Base-by-base conservation (phyloP, 306 rosid genomes). In the Cicer judaicum region DNA sequence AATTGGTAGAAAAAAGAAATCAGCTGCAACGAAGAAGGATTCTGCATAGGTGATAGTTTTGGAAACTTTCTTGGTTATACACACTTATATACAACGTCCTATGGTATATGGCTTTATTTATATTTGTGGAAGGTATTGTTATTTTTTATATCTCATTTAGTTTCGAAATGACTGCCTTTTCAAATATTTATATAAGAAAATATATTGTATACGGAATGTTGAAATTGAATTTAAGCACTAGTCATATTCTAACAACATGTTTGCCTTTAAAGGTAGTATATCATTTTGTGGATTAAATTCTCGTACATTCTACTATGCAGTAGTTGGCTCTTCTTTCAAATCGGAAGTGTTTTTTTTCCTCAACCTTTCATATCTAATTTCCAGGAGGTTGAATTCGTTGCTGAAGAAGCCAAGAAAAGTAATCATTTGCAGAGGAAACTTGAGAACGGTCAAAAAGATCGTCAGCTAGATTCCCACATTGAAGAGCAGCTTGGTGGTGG, bases 401-500 rank as follows among this genome's bases (percentile, higher is more conserved):
- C 77, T 4, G 88, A 81, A 78, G 86, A 85, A 59, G 38, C 72
- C 0, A 85, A 85, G 76, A 81, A 85, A 72, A 85, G 86, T 60
- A 79, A 72, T 47, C 88, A 85, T 44, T 84, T 85, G 10, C 79
- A 65, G 67, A 65, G 86, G 42, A 81, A 85, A 70, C 16, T 78
- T 2, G 88, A 85, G 78, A 76, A 80, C 16, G 82, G 87, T 24
- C 84, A 67, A 71, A 68, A 80, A 5, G 84, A 84, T 5, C 85
- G 84, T 7, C 55, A 59, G 1, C 84, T 84, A 44, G 85, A 85
- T 19, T 0, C 81, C 2, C 85, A 85, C 44, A 81, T 85, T 24
- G 88, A 85, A 79, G 88, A 85, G 80, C 85, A 85, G 41, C 81
- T 85, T 50, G 79, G 77, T 12, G 72, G 81, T 70, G 88, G 88